Evolutionary conservation across 2,329 filamentous ascomycete species (phyloP).

Genomic region (Verticillium alfalfae): DNA sequence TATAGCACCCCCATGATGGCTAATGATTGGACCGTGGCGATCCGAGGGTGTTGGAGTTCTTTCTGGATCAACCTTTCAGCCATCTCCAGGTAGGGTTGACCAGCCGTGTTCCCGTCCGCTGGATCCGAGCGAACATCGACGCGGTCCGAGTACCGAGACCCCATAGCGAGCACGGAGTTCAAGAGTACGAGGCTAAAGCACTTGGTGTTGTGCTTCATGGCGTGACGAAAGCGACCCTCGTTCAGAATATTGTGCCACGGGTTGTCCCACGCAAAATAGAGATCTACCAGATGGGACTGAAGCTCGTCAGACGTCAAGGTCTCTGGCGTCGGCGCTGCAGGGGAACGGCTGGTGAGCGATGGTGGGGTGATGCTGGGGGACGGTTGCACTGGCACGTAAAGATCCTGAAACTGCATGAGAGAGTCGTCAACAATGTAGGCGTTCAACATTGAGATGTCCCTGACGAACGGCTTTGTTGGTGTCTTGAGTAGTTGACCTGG

Average conservation of each 20-base stretch:
- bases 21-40: constrained; percentile 29
- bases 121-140: constrained; percentile 21
- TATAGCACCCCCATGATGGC: constrained; percentile 22
- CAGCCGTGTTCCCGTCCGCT: constrained; percentile 25
- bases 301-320: constrained; percentile 12
- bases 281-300: constrained; percentile 20
- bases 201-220: constrained; percentile 15
- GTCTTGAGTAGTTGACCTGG: background rate
- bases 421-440: constrained; percentile 6
- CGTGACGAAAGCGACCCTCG: constrained; percentile 25
- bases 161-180: constrained; percentile 26
- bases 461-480: constrained; percentile 1
- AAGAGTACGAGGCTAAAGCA: constrained; percentile 24
- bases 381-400: background rate
- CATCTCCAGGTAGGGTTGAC: constrained; percentile 20
- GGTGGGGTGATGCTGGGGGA: background rate
- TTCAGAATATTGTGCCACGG: constrained; percentile 28
- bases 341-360: background rate
- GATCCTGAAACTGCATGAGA: background rate
- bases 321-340: background rate
- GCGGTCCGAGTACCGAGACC: constrained; percentile 24
- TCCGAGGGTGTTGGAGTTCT: constrained; percentile 19
- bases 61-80: constrained; percentile 15
- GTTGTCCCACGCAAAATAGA: constrained; percentile 30
- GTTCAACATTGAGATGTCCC: constrained; percentile 5